Evolutionary conservation across 225 moss, liverwort and hornwort species (phyloP).

Genomic region (Thuidium tamariscinum): DNA sequence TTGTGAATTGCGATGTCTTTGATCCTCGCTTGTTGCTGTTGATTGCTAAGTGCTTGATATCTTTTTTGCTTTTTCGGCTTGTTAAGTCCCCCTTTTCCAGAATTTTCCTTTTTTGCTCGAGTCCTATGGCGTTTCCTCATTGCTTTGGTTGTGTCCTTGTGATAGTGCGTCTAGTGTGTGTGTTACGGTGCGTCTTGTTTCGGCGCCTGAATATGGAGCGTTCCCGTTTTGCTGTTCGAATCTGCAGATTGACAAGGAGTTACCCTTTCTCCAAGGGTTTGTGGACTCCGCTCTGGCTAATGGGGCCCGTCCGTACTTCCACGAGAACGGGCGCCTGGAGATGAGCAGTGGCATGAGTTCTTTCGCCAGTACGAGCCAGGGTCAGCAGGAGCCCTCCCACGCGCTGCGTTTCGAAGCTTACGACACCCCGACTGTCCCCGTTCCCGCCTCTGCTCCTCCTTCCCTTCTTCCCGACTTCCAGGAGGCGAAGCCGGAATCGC

Average conservation of each 20-base stretch:
- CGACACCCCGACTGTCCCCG: constrained; percentile 42
- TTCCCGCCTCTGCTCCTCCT: constrained; percentile 14
- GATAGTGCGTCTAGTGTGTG: not conserved
- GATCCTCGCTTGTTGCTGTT: not conserved
- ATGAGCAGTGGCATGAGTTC: constrained; percentile 46
- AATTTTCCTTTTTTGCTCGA: not conserved
- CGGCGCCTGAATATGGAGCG: not conserved
- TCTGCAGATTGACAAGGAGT: constrained; percentile 56
- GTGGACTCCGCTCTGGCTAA: constrained; percentile 61
- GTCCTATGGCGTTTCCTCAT: not conserved
- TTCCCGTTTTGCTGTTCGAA: not conserved
- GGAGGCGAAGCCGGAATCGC: constrained; percentile 34
- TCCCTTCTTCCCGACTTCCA: constrained; percentile 37
- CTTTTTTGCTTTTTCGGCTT: not conserved
- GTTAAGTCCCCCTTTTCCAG: not conserved
- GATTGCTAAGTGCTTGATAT: not conserved
- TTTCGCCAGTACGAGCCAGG: constrained; percentile 13
- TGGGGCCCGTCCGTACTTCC: constrained; percentile 63
- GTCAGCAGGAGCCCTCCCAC: constrained; percentile 37
- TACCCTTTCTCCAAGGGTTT: constrained; percentile 63
- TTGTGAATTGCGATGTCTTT: not conserved
- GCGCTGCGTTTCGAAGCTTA: constrained; percentile 86
- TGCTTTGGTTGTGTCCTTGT: not conserved
- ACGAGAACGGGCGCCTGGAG: constrained; percentile 57
- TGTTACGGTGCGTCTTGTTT: not conserved